phyloP scores from a whole-genome alignment of 768 basidiomycete species.

The Rhizopogon roseolus region DNA sequence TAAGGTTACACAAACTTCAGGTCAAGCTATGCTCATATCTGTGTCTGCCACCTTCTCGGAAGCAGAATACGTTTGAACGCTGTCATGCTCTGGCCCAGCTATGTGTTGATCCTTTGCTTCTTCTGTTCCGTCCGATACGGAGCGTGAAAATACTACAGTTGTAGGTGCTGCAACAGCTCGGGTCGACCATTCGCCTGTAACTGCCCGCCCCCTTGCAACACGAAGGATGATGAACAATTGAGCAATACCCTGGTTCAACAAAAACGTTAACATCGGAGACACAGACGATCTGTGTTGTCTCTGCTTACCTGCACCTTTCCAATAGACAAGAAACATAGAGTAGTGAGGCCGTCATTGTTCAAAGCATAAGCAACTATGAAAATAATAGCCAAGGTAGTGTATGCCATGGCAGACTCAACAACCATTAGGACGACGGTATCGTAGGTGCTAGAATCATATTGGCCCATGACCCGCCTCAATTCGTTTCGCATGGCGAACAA shows the following conservation, averaged over 20 bases:
- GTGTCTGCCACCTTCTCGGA: not conserved
- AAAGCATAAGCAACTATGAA: slow-evolving; percentile 28
- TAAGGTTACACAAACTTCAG: no score
- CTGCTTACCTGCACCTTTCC: slow-evolving; percentile 25
- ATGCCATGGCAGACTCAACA: slow-evolving; percentile 30
- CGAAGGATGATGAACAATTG: slow-evolving; percentile 32
- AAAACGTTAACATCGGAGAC: not conserved
- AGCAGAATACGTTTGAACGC: not conserved
- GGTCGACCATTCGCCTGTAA: slow-evolving; percentile 1
- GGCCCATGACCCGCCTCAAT: slow-evolving; percentile 10
- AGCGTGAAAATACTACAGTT: not conserved
- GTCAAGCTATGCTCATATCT: no score
- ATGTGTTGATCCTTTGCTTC: not conserved
- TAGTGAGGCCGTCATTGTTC: slow-evolving; percentile 18
- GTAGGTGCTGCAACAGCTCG: not conserved
- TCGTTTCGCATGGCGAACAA: slow-evolving; percentile 17
- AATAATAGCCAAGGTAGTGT: slow-evolving; percentile 19
- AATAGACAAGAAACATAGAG: slow-evolving; percentile 27
- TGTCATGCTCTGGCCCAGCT: not conserved
- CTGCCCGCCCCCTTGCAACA: slow-evolving; percentile 25
- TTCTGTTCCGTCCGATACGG: not conserved
- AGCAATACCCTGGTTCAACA: slow-evolving; percentile 23
- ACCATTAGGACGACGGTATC: slow-evolving; percentile 25
- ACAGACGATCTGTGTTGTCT: not conserved
- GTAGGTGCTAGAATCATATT: slow-evolving; percentile 17